phyloP scores from a whole-genome alignment of 2,329 filamentous ascomycete species.

The Colletotrichum tropicale region DNA sequence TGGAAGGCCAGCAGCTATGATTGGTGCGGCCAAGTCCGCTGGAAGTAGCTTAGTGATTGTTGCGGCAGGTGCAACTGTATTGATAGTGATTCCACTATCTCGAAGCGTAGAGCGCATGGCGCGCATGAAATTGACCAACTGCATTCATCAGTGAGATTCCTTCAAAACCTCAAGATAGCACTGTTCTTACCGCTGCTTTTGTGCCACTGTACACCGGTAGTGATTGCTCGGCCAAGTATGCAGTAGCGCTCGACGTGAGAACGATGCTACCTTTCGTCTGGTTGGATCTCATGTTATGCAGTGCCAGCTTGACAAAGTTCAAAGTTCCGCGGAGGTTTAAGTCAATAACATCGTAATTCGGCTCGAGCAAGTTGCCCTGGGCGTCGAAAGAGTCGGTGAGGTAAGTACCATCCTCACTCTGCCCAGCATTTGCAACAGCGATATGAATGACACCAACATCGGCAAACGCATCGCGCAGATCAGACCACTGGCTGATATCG shows the following conservation, averaged over 20 bases:
- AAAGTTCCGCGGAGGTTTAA: conserved; percentile 35
- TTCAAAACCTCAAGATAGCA: neutral
- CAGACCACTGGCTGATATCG: neutral
- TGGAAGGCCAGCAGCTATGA: conserved; percentile 30
- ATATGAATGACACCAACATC: neutral
- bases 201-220: conserved; percentile 35
- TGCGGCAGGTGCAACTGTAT: conserved; percentile 39
- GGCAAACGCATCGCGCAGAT: neutral
- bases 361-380: neutral
- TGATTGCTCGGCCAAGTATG: conserved; percentile 38
- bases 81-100: conserved; percentile 37
- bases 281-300: conserved; percentile 27
- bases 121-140: conserved; percentile 31
- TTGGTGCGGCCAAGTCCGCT: conserved; percentile 30
- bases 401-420: neutral
- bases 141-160: neutral
- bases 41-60: conserved; percentile 35
- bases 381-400: neutral
- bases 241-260: conserved; percentile 40
- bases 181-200: conserved; percentile 14
- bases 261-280: conserved; percentile 36
- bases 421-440: neutral
- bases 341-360: conserved; percentile 30
- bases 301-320: conserved; percentile 37
- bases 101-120: conserved; percentile 30